These are phyloP conservation scores for Kockovaella imperatae DNA, from an alignment of 768 basidiomycete species.

Conservation along the genomic window DNA sequence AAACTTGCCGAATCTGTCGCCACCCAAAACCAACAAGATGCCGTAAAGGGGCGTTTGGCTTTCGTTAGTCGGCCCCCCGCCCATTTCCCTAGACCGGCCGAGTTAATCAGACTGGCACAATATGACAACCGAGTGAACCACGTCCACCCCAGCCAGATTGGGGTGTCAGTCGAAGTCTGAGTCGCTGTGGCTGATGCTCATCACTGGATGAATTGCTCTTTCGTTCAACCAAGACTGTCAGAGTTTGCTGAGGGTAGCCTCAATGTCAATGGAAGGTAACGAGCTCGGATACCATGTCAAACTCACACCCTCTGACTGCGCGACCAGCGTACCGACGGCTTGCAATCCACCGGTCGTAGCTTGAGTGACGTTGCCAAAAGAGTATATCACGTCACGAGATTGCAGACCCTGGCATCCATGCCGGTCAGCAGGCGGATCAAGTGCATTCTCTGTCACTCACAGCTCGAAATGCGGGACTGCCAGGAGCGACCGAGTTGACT, in stretches of 20 bases:
- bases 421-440: not conserved
- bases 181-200: too few species aligned
- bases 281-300: not conserved
- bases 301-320: conserved; percentile 69
- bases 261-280: not conserved
- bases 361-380: conserved; percentile 51
- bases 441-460: conserved; percentile 48
- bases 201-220: too few species aligned
- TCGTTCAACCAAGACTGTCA: conserved; percentile 18
- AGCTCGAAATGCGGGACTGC: conserved; percentile 73
- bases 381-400: conserved; percentile 20
- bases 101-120: conserved; percentile 33
- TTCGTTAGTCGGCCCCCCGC: too few species aligned
- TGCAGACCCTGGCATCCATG: conserved; percentile 13
- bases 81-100: too few species aligned
- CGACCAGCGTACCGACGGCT: conserved; percentile 65
- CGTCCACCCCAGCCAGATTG: conserved; percentile 77
- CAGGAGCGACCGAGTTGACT: conserved; percentile 70
- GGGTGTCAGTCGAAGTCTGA: conserved; percentile 59
- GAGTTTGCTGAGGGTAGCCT: conserved; percentile 2
- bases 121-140: conserved; percentile 64
- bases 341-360: conserved; percentile 59
- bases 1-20: too few species aligned
- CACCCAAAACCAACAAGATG: too few species aligned
- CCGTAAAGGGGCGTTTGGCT: too few species aligned